Conservation (phyloP, 345 rosid species). For the Eucalyptus tenuipes region DNA sequence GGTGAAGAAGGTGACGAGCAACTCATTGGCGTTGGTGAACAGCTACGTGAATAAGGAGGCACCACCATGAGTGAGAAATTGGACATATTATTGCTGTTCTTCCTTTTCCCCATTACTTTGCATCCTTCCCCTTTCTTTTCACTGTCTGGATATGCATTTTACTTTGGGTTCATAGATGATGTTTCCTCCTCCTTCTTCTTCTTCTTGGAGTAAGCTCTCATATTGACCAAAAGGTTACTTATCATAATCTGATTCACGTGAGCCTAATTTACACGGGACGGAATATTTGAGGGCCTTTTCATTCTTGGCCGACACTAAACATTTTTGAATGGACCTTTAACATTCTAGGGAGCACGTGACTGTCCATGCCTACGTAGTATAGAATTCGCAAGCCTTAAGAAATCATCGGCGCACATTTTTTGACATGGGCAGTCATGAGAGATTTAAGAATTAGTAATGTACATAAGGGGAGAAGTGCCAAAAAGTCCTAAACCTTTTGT, state of each 20-base stretch:
- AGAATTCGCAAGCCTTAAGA: neutral
- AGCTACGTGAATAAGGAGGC: constrained; percentile 13
- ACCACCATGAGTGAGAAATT: neutral
- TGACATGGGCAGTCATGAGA: neutral
- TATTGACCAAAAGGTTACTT: neutral
- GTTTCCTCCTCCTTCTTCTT: too few relatives aligned
- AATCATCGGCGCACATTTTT: neutral
- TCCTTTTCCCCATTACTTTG: neutral
- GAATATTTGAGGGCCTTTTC: neutral
- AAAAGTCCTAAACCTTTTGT: too few relatives aligned
- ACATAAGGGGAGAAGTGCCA: too few relatives aligned
- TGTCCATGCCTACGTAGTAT: neutral
- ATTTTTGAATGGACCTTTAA: neutral
- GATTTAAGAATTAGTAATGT: neutral
- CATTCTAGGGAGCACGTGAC: neutral
- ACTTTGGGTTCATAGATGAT: neutral
- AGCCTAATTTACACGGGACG: neutral
- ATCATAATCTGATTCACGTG: neutral
- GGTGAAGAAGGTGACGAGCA: constrained; percentile 60
- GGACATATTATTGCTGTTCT: neutral
- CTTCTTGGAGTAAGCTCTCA: neutral
- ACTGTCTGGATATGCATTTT: neutral
- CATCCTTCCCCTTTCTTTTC: neutral
- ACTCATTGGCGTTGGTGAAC: constrained; percentile 61
- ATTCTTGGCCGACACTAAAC: neutral